Evolutionary conservation across 306 rosid genomes (phyloP).

Genomic region (Morella rubra): DNA sequence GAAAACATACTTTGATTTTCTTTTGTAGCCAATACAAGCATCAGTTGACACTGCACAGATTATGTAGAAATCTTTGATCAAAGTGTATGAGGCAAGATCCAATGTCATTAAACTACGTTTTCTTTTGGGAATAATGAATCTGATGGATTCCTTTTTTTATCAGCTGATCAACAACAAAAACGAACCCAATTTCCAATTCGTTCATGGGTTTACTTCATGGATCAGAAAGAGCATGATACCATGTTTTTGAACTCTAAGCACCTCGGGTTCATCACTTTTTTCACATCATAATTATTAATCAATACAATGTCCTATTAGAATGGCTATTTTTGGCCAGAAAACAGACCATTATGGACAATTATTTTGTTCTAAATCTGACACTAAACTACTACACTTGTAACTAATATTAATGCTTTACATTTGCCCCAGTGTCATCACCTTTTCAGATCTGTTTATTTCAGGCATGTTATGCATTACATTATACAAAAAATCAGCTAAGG

Average conservation of each 20-base stretch:
- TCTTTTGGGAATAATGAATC: not conserved
- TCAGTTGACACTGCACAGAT: too few relatives aligned
- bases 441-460: constrained; percentile 28
- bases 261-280: constrained; percentile 11
- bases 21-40: too few relatives aligned
- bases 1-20: too few relatives aligned
- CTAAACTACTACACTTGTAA: constrained; percentile 10
- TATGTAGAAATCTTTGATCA: not conserved
- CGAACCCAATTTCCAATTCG: not conserved
- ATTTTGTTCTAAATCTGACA: constrained; percentile 12
- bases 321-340: constrained; percentile 17
- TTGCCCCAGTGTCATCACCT: constrained; percentile 23
- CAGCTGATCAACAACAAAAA: constrained; percentile 5
- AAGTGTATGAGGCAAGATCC: not conserved
- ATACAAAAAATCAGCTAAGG: constrained; percentile 18
- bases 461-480: constrained; percentile 10
- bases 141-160: not conserved
- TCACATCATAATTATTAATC: constrained; percentile 10
- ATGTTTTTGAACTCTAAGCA: constrained; percentile 4
- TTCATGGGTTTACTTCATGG: not conserved
- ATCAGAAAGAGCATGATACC: not conserved
- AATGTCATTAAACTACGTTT: not conserved
- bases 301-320: constrained; percentile 8
- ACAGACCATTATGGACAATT: constrained; percentile 13
- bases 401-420: constrained; percentile 16